Base-by-base conservation (phyloP, 192 early-diverging fungal species). In the Coemansia aciculifera region DNA sequence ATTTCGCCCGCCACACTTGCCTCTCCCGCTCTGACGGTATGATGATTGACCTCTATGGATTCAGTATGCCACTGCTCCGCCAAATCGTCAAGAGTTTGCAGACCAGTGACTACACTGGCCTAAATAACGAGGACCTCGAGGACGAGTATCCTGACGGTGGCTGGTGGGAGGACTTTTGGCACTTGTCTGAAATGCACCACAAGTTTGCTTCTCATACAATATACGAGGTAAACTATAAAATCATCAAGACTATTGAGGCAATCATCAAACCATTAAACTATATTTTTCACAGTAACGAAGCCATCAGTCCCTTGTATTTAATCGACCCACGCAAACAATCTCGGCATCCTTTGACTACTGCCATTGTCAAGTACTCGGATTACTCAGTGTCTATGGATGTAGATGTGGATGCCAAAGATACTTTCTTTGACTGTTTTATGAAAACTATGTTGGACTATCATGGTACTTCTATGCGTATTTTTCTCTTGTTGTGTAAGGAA, bases 381-480 rank as follows among this genome's bases (percentile, higher is more conserved):
- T 67, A 59, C 23, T 48, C 51, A 5, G 32, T 7, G 59, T n/a
- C 2, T 5, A 36, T 34, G 24, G 19, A 23, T 54, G 23, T 54
- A 8, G 52, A 54, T 29, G 12, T 0, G 0, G 52, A 5, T 0
- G 21, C 19, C 3, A 23, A 29, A 39, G 63, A 43, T 29, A 63
- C 61, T n/a, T 81, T 81, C 46, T 75, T 81, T 9, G 78, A 81
- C 17, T 70, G 62, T 40, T 81, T 81, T 12, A 75, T 81, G 69
- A 70, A 72, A n/a, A 42, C 67, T 13, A 81, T 81, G 78, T 10
- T 81, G 11, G 37, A 44, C 0, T 61, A 73, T 27, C 78, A 81
- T 31, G 78, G 78, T 1, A 13, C 40, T 8, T 40, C 60, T 1
- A 81, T 81, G 78, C 27, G 68, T 34, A 59, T 64, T 10, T 81